Evolutionary conservation across 2,329 filamentous ascomycete genomes (phyloP).

Genomic region (Aspergillus novofumigatus): DNA sequence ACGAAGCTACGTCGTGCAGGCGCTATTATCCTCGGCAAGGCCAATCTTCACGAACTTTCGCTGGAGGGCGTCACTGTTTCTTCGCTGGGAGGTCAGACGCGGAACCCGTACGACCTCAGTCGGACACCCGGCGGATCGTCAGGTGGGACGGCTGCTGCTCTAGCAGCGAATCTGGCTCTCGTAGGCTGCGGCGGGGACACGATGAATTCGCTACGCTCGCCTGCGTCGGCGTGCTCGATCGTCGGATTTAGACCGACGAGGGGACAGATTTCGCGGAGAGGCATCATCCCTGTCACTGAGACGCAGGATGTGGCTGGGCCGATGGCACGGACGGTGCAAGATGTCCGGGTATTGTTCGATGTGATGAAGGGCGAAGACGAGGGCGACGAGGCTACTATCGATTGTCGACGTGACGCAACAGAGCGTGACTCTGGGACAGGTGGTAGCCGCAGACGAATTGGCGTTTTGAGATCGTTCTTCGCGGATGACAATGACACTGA

Average conservation of each 20-base stretch:
- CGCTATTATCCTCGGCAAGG: constrained; percentile 57
- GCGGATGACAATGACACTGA: neutral
- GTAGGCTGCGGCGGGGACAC: constrained; percentile 59
- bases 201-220: constrained; percentile 59
- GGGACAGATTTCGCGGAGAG: constrained; percentile 48
- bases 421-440: neutral
- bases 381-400: neutral
- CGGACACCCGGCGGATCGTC: constrained; percentile 64
- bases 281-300: constrained; percentile 54
- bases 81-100: constrained; percentile 59
- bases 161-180: constrained; percentile 56
- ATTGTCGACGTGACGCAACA: neutral
- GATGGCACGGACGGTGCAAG: constrained; percentile 46
- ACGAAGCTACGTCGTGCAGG: constrained; percentile 48
- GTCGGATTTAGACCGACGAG: constrained; percentile 57
- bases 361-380: constrained; percentile 19
- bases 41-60: constrained; percentile 61
- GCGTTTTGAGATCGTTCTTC: neutral
- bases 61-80: constrained; percentile 61
- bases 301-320: constrained; percentile 56
- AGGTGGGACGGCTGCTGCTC: constrained; percentile 58
- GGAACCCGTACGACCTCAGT: constrained; percentile 62
- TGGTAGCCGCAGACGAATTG: neutral
- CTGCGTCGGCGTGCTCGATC: constrained; percentile 58
- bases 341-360: constrained; percentile 22